These are phyloP conservation scores for Metarhizium brunneum DNA, from an alignment of 2,329 filamentous ascomycete species.

Conservation along the genomic window DNA sequence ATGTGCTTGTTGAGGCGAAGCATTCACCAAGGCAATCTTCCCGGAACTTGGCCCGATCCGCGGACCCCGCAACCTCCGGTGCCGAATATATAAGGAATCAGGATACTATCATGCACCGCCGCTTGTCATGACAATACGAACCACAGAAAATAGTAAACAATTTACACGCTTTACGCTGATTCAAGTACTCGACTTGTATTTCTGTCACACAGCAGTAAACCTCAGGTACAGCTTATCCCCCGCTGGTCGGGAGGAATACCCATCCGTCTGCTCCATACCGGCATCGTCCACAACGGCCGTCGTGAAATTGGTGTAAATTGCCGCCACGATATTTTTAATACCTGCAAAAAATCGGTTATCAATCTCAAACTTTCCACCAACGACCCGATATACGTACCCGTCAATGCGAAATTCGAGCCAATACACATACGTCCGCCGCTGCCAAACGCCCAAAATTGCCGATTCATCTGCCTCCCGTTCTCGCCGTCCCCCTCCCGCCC, in stretches of 20 bases:
- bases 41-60: too few species aligned
- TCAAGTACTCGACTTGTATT: neutral
- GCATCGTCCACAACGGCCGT: neutral
- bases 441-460: conserved; percentile 59
- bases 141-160: too few species aligned
- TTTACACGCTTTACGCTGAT: too few species aligned
- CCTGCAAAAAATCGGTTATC: neutral
- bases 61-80: too few species aligned
- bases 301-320: neutral
- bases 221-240: neutral
- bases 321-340: neutral
- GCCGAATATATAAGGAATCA: too few species aligned
- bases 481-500: conserved; percentile 20
- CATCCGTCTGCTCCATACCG: conserved; percentile 3
- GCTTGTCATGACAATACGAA: too few species aligned
- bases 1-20: too few species aligned
- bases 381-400: conserved; percentile 28
- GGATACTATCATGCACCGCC: too few species aligned
- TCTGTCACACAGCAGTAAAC: neutral
- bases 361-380: neutral
- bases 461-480: conserved; percentile 31
- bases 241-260: conserved; percentile 1
- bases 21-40: too few species aligned
- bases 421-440: conserved; percentile 61
- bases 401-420: conserved; percentile 57